Percentiles rank a stretch among this genome's conserved stretches.
phyloP scores from a whole-genome alignment of 305 asterid genomes.

The Rubia occidens region DNA sequence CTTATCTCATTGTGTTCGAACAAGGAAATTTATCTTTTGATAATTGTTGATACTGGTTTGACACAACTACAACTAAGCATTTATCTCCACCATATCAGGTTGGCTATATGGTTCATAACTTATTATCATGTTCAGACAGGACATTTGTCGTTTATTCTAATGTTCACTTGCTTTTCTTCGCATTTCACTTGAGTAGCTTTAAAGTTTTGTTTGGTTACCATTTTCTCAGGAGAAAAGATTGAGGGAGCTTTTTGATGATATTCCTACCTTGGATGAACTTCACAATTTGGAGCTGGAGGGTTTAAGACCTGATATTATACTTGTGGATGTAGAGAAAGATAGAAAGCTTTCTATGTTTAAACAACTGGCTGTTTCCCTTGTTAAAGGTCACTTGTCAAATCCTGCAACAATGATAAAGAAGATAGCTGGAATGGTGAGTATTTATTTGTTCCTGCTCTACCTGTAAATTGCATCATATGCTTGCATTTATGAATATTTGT shows the following conservation, averaged over 20 bases:
- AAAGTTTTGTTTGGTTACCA: neutral
- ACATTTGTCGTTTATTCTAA: neutral
- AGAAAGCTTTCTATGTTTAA: constrained; percentile 81
- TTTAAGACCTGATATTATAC: constrained; percentile 68
- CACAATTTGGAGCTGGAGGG: constrained; percentile 74
- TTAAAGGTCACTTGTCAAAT: constrained; percentile 69
- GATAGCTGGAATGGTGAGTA: constrained; percentile 92
- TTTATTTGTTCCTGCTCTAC: constrained; percentile 5
- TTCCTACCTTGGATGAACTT: constrained; percentile 87
- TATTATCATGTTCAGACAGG: neutral
- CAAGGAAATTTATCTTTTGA: neutral
- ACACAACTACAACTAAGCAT: neutral
- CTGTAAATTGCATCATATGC: neutral
- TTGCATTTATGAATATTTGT: neutral
- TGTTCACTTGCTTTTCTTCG: neutral
- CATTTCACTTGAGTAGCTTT: constrained; percentile 8
- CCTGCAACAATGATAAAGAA: constrained; percentile 81
- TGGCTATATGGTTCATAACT: neutral
- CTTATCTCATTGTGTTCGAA: neutral
- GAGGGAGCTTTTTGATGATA: constrained; percentile 66
- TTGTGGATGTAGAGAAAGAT: constrained; percentile 81
- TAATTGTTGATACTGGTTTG: neutral
- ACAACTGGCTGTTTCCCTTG: constrained; percentile 69
- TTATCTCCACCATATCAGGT: neutral
- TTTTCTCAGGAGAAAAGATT: constrained; percentile 71